Evolutionary conservation across 139 green algal genomes (phyloP).

Genomic region (Closterium sp.): DNA sequence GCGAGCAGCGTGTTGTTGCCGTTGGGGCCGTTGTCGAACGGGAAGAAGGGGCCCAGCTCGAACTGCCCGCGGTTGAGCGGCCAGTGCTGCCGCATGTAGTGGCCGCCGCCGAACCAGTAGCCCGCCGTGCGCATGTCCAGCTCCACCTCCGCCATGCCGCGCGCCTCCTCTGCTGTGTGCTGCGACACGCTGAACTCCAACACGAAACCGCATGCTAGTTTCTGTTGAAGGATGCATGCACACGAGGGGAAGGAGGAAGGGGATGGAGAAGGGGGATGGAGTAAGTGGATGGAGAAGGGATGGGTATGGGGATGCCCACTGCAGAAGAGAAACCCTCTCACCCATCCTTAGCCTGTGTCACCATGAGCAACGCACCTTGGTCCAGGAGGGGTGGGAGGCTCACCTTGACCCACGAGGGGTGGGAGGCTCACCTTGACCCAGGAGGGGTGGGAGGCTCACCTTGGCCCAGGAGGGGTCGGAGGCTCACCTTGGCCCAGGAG

Average conservation of each 20-base stretch:
- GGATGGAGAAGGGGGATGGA: not conserved
- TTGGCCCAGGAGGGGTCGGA: not conserved
- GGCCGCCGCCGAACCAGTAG: constrained; percentile 65
- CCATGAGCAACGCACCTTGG: too few species aligned
- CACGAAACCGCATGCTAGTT: constrained; percentile 43
- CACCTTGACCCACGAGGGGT: too few species aligned
- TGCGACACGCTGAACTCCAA: constrained; percentile 35
- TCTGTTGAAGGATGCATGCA: not conserved
- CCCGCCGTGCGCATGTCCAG: constrained; percentile 57
- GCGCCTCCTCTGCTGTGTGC: not conserved
- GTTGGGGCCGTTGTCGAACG: constrained; percentile 71
- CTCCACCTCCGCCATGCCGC: constrained; percentile 58
- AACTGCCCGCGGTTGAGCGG: constrained; percentile 60
- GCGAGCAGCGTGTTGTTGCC: constrained; percentile 64
- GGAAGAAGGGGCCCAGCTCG: constrained; percentile 61
- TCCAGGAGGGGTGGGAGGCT: not conserved
- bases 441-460: not conserved
- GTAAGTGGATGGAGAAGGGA: not conserved
- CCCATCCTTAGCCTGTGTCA: too few species aligned
- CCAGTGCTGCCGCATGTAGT: constrained; percentile 70
- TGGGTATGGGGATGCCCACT: too few species aligned
- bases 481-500: constrained; percentile 11
- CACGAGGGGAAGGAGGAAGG: not conserved
- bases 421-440: not conserved
- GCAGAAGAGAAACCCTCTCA: too few species aligned